Conservation (phyloP, 148 eudicot genomes). For the Spergularia marina region DNA sequence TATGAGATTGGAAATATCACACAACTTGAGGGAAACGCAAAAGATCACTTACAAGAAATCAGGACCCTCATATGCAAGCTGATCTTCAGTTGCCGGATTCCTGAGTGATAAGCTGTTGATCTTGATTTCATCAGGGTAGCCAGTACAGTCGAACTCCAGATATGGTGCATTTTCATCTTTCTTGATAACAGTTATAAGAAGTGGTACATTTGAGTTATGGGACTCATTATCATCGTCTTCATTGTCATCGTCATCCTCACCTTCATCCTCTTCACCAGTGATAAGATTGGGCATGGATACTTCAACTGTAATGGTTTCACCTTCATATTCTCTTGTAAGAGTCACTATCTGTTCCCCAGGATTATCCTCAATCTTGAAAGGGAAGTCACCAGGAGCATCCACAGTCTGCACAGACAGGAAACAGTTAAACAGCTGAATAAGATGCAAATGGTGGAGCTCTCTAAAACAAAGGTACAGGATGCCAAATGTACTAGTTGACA, state of each 20-base stretch:
- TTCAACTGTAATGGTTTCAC: slow-evolving; percentile 59
- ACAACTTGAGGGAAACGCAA: neutral
- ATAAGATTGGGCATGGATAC: slow-evolving; percentile 55
- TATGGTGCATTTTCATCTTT: slow-evolving; percentile 39
- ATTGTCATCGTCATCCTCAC: slow-evolving; percentile 27
- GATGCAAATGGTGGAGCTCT: too few species aligned
- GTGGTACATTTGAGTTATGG: slow-evolving; percentile 36
- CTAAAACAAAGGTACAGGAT: neutral
- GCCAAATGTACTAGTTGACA: neutral
- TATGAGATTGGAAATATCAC: neutral
- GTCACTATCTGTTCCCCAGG: slow-evolving; percentile 52
- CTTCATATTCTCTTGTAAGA: slow-evolving; percentile 52
- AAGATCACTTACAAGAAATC: slow-evolving; percentile 51
- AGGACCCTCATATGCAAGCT: slow-evolving; percentile 62
- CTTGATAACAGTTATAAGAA: slow-evolving; percentile 52
- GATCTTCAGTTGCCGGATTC: slow-evolving; percentile 53
- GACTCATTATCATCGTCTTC: neutral
- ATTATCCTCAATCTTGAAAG: slow-evolving; percentile 51
- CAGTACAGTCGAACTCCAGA: slow-evolving; percentile 56
- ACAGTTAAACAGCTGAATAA: neutral
- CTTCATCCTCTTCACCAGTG: slow-evolving; percentile 39
- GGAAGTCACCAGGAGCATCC: slow-evolving; percentile 47
- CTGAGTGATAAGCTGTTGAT: slow-evolving; percentile 53
- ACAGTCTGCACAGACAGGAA: slow-evolving; percentile 29
- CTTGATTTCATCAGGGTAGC: slow-evolving; percentile 53